Evolutionary conservation across 2,329 filamentous ascomycete genomes (phyloP).

Genomic region (Annulohypoxylon truncatum): DNA sequence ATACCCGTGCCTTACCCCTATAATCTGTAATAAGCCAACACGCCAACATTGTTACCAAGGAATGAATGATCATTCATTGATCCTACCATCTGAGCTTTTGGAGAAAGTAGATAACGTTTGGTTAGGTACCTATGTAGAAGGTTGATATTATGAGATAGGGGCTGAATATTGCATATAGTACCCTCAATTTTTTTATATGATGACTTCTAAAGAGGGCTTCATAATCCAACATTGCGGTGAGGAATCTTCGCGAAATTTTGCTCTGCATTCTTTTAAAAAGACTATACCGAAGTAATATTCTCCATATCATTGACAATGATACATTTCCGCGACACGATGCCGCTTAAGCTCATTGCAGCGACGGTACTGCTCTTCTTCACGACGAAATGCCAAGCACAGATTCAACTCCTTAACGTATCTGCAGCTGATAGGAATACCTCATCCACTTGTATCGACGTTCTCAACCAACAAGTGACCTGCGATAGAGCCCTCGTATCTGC

Average conservation of each 20-base stretch:
- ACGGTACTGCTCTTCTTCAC: neutral
- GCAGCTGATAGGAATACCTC: neutral
- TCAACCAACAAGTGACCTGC: neutral
- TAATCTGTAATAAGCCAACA: too few relatives aligned
- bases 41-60: too few relatives aligned
- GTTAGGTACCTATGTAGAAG: too few relatives aligned
- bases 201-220: neutral
- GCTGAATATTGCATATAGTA: too few relatives aligned
- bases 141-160: too few relatives aligned
- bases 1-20: too few relatives aligned
- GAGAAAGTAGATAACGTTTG: too few relatives aligned
- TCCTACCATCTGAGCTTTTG: neutral
- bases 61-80: neutral
- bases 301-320: neutral
- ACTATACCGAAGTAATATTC: neutral
- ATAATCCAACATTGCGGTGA: neutral
- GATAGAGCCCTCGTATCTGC: neutral
- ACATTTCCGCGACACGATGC: neutral
- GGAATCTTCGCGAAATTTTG: neutral
- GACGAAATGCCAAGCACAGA: neutral
- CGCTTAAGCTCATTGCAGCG: neutral
- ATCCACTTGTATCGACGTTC: neutral
- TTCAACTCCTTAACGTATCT: neutral
- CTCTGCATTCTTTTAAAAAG: neutral
- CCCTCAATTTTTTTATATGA: neutral